Evolutionary conservation across 2,329 filamentous ascomycete species (phyloP).

Genomic region (Aspergillus spinulosporus): DNA sequence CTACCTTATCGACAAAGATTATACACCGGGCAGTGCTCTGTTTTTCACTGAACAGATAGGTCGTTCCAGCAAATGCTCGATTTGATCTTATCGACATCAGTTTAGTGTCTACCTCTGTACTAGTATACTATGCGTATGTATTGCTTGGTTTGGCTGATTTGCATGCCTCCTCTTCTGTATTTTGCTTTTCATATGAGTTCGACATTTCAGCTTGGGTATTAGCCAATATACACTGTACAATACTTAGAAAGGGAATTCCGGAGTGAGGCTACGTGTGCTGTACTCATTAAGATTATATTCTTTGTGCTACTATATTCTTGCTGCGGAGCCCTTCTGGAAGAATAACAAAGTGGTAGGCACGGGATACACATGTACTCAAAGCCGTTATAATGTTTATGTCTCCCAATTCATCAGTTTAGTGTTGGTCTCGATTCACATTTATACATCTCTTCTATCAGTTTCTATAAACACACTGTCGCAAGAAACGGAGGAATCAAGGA

Average conservation of each 20-base stretch:
- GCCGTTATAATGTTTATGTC: neutral
- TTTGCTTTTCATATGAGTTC: neutral
- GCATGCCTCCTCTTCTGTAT: neutral
- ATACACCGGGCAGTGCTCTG: neutral
- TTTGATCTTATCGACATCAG: neutral
- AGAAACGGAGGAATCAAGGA: slow-evolving; percentile 12
- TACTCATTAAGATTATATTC: neutral
- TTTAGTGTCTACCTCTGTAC: slow-evolving; percentile 7
- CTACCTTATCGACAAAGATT: neutral
- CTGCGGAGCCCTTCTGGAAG: too few relatives aligned
- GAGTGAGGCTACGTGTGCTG: neutral
- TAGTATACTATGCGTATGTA: slow-evolving; percentile 1
- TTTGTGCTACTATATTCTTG: too few relatives aligned
- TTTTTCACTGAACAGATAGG: neutral
- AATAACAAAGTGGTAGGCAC: too few relatives aligned
- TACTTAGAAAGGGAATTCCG: neutral
- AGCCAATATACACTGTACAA: neutral
- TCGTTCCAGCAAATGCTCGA: neutral
- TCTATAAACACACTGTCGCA: slow-evolving; percentile 16
- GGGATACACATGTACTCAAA: too few relatives aligned
- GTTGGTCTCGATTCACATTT: slow-evolving; percentile 28
- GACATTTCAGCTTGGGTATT: neutral
- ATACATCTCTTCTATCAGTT: slow-evolving; percentile 26
- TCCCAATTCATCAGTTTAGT: neutral
- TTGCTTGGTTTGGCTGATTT: neutral